phyloP scores from a whole-genome alignment of 805 yeast species.

The Myxozyma mucilagina region DNA sequence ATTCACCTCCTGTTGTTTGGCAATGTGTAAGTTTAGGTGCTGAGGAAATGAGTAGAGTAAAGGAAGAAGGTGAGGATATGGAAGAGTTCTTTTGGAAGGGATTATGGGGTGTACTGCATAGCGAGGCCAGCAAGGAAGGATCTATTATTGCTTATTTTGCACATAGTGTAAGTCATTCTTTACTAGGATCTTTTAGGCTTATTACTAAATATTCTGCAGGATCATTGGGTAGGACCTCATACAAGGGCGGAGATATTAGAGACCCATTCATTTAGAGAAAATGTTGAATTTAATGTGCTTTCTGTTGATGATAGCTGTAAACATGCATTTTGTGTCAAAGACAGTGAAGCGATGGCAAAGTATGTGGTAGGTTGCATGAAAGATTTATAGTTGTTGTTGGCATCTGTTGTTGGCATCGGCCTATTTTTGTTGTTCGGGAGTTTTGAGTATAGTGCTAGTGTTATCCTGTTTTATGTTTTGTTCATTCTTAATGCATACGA shows the following conservation, averaged over 20 bases:
- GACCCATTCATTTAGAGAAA: slow-evolving; percentile 41
- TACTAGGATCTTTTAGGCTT: neutral
- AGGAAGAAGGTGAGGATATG: slow-evolving; percentile 43
- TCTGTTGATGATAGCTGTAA: slow-evolving; percentile 45
- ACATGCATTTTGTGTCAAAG: slow-evolving; percentile 64
- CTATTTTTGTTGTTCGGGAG: neutral
- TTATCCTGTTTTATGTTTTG: too few relatives aligned
- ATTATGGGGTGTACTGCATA: slow-evolving; percentile 38
- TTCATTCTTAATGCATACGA: too few relatives aligned
- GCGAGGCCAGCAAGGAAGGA: slow-evolving; percentile 3
- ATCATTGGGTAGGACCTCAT: slow-evolving; percentile 62
- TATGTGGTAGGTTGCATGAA: slow-evolving; percentile 19
- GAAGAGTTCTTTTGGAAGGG: slow-evolving; percentile 51
- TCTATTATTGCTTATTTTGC: slow-evolving; percentile 23
- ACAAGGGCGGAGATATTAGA: slow-evolving; percentile 50
- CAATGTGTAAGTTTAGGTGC: slow-evolving; percentile 60
- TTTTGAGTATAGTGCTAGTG: neutral
- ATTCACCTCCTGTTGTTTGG: slow-evolving; percentile 48
- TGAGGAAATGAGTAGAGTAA: slow-evolving; percentile 59
- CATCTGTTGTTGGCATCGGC: neutral
- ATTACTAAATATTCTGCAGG: slow-evolving; percentile 47
- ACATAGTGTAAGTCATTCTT: slow-evolving; percentile 5
- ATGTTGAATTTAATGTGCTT: slow-evolving; percentile 41
- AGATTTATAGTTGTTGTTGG: neutral
- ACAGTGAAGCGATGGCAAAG: slow-evolving; percentile 50